Conservation (phyloP, 768 basidiomycete species). For the Scleroderma citrinum region DNA sequence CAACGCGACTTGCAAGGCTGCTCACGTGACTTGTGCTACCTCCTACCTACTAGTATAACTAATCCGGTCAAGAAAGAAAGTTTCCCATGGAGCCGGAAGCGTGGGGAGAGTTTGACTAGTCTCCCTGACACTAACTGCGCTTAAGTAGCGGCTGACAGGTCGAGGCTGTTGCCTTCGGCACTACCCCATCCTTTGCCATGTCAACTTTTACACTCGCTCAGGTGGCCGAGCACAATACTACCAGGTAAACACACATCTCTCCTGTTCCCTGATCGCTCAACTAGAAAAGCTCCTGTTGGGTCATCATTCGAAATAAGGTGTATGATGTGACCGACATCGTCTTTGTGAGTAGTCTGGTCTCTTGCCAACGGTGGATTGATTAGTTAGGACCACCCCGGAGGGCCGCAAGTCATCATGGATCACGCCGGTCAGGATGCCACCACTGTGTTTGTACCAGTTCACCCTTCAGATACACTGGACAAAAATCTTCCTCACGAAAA, state of each 20-base stretch:
- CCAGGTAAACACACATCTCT: constrained; percentile 33
- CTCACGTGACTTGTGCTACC: constrained; percentile 34
- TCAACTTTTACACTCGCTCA: constrained; percentile 47
- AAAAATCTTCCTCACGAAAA: constrained; percentile 64
- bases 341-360: constrained; percentile 34
- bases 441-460: constrained; percentile 69
- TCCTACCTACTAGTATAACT: too few species aligned
- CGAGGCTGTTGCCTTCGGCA: background rate
- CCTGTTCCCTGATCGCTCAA: constrained; percentile 5
- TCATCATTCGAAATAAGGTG: constrained; percentile 73
- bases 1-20: constrained; percentile 41
- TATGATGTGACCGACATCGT: constrained; percentile 84
- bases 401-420: constrained; percentile 72
- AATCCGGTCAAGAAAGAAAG: too few species aligned
- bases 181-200: constrained; percentile 17
- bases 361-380: background rate
- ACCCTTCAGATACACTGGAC: constrained; percentile 76
- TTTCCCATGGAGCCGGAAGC: too few species aligned
- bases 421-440: constrained; percentile 88
- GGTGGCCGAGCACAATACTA: constrained; percentile 53
- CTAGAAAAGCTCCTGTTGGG: constrained; percentile 68
- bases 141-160: background rate
- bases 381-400: constrained; percentile 71
- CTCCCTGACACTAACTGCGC: too few species aligned
- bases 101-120: too few species aligned